Evolutionary conservation across 2,329 filamentous ascomycete genomes (phyloP), one percentile per base, ranked within the genome.

Genomic region (Microsporum audouinii): DNA sequence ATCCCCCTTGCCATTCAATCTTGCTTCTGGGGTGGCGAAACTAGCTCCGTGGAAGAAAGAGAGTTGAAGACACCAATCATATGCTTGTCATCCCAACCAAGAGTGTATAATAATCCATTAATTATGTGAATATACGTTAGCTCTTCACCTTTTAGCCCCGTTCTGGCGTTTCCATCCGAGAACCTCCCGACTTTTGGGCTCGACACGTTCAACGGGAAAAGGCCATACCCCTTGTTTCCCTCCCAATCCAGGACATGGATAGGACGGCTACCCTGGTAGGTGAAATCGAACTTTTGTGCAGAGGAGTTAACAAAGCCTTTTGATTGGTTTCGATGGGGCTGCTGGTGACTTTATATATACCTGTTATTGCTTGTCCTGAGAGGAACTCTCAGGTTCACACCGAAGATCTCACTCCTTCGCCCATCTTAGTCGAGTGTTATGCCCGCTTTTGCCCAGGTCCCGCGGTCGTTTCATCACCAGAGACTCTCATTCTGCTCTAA

Each of bases 271-370:
- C 12, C 33, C 51, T 36, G 31, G 51, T 6, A n/a, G 33, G n/a
- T 12, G 14, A 38, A 36, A 34, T 55, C 33, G 51, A 34, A 55
- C 5, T 23, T 38, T 31, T 36, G 6, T 6, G 29, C 17, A n/a
- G 14, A 34, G 5, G 31, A 14, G 51, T 23, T 10, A 55, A 55
- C 5, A 29, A 36, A 23, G 8, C 51, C 10, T 7, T 34, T 12
- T 55, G 14, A 55, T 55, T 55, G 49, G 49, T 17, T 7, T 34
- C 8, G 12, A 34, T 31, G 31, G 31, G 14, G 51, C 51, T 55
- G 51, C 51, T 31, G 51, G 51, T 55, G 51, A 55, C 51, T 55
- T 55, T 36, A 36, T 55, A 55, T 31, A 55, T 38, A 31, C 51
- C n/a, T 38, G 14, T n/a, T 34, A 36, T 36, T 55, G 31, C 51